Percentiles rank a stretch among this genome's conserved stretches.
Evolutionary conservation across 2,329 filamentous ascomycete species (phyloP).

Genomic region (Fusarium coffeatum): DNA sequence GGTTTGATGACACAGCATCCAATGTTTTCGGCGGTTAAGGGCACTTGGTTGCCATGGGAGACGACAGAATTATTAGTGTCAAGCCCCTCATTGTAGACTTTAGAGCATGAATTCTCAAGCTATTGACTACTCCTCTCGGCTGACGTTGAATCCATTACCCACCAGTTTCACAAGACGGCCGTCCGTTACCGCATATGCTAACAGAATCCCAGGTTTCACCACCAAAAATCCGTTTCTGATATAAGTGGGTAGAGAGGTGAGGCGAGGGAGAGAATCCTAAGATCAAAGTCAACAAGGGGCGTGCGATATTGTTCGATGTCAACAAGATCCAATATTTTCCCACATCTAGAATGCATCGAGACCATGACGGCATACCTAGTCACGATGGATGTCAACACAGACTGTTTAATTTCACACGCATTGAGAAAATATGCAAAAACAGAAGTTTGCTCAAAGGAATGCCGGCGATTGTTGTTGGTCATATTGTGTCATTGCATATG

Average conservation of each 20-base stretch:
- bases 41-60: constrained; percentile 39
- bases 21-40: constrained; percentile 23
- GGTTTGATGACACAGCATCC: constrained; percentile 19
- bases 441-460: background rate
- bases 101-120: constrained; percentile 12
- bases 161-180: constrained; percentile 26
- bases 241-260: constrained; percentile 18
- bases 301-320: constrained; percentile 14
- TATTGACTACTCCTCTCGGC: constrained; percentile 11
- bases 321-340: constrained; percentile 1
- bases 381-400: background rate
- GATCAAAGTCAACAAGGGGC: background rate
- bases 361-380: constrained; percentile 7
- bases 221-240: constrained; percentile 22
- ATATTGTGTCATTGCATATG: constrained; percentile 4
- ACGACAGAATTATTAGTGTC: constrained; percentile 27
- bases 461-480: background rate
- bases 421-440: background rate
- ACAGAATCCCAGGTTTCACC: constrained; percentile 22
- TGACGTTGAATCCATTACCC: constrained; percentile 15
- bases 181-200: background rate
- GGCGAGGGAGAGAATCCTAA: background rate
- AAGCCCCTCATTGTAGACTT: constrained; percentile 15
- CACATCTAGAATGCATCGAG: background rate
- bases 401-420: background rate